These are phyloP conservation scores for Pilaira anomala DNA, from an alignment of 192 early-diverging fungal species.

Conservation along the genomic window DNA sequence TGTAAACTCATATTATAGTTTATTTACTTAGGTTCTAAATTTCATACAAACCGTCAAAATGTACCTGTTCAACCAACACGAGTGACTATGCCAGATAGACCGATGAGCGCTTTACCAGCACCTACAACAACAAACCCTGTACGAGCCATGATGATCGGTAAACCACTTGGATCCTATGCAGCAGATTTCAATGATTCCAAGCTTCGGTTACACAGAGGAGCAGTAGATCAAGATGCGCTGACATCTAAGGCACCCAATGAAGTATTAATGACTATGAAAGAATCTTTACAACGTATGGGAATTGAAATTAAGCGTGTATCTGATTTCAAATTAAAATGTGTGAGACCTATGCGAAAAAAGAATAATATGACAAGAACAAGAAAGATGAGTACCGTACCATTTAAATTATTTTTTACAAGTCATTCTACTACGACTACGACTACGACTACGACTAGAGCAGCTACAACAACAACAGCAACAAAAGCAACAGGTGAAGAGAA, in stretches of 20 bases:
- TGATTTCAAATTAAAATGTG: slow-evolving; percentile 58
- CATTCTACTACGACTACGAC: background rate
- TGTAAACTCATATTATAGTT: background rate
- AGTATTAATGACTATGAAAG: slow-evolving; percentile 64
- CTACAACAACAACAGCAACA: background rate
- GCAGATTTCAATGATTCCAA: slow-evolving; percentile 39
- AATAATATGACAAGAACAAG: slow-evolving; percentile 11
- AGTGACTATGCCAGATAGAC: background rate
- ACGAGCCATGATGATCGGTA: slow-evolving; percentile 17
- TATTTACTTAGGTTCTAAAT: background rate
- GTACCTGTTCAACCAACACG: too few relatives aligned
- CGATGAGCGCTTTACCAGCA: background rate
- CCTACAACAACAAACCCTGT: background rate
- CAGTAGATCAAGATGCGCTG: slow-evolving; percentile 66
- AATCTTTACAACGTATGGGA: slow-evolving; percentile 49
- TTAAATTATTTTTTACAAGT: background rate
- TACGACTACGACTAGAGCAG: background rate
- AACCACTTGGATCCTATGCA: slow-evolving; percentile 18
- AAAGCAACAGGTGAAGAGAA: background rate
- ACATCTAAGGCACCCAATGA: slow-evolving; percentile 66
- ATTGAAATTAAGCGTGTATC: slow-evolving; percentile 51
- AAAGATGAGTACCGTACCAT: slow-evolving; percentile 7
- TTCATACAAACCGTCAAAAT: background rate
- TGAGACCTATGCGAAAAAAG: slow-evolving; percentile 42
- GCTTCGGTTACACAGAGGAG: slow-evolving; percentile 69